Evolutionary conservation across 495 filamentous ascomycete genomes (phyloP).

Genomic region (Lasiosphaeria ovina): DNA sequence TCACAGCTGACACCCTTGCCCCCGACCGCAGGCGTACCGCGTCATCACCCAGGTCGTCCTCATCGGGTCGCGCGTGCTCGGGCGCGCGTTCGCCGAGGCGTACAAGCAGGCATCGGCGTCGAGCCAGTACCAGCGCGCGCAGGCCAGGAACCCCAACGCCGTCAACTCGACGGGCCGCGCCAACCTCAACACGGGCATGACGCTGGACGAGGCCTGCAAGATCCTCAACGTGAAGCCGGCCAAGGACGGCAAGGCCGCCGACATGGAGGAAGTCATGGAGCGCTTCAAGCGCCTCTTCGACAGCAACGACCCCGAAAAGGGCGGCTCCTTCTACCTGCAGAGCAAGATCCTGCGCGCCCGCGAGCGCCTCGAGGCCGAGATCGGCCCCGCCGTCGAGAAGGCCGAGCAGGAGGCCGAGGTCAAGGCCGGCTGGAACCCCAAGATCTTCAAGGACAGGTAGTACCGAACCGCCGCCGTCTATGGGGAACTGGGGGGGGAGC

Average conservation of each 20-base stretch:
- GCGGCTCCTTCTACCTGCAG: constrained; percentile 96
- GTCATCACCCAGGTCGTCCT: constrained; percentile 91
- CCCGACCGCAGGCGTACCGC: constrained; percentile 72
- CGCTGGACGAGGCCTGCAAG: constrained; percentile 93
- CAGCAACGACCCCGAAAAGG: constrained; percentile 87
- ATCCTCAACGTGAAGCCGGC: constrained; percentile 95
- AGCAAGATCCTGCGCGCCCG: constrained; percentile 91
- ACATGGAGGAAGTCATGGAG: constrained; percentile 73
- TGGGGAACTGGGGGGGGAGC: too few species aligned
- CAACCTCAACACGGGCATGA: constrained; percentile 67
- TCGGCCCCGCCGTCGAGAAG: constrained; percentile 52
- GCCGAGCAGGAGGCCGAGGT: constrained; percentile 61
- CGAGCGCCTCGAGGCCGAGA: constrained; percentile 87
- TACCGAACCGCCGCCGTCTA: too few species aligned
- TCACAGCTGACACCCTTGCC: neutral
- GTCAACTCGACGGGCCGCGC: constrained; percentile 37
- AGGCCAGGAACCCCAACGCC: constrained; percentile 37
- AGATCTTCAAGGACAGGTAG: constrained; percentile 84
- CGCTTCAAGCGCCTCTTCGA: constrained; percentile 96
- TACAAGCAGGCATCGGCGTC: constrained; percentile 89
- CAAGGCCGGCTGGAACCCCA: constrained; percentile 87
- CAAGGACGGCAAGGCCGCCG: constrained; percentile 63
- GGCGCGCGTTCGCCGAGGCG: constrained; percentile 87
- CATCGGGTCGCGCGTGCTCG: constrained; percentile 84
- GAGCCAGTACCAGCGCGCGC: constrained; percentile 72